Evolutionary conservation across 192 early-diverging fungal species (phyloP).

Genomic region (Physocladia obscura): DNA sequence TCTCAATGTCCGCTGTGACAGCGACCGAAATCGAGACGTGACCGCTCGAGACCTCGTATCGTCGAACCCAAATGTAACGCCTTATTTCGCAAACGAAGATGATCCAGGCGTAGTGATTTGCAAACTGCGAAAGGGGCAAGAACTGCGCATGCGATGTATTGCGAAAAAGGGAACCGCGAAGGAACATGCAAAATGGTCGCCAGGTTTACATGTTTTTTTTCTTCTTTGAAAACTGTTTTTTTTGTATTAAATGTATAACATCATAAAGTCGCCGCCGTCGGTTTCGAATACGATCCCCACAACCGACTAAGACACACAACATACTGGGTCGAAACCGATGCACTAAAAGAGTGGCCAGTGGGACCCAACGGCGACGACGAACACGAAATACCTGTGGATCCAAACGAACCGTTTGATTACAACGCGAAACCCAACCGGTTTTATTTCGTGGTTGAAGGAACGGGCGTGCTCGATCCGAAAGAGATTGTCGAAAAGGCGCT

Average conservation of each 20-base stretch:
- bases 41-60: slow-evolving; percentile 78
- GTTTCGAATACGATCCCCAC: slow-evolving; percentile 97
- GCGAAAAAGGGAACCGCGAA: slow-evolving; percentile 97
- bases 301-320: slow-evolving; percentile 87
- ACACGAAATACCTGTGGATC: slow-evolving; percentile 10
- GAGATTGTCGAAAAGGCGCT: slow-evolving; percentile 45
- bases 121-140: slow-evolving; percentile 90
- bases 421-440: slow-evolving; percentile 55
- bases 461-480: slow-evolving; percentile 47
- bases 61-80: slow-evolving; percentile 31
- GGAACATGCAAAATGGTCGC: slow-evolving; percentile 97
- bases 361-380: slow-evolving; percentile 42
- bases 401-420: slow-evolving; percentile 54
- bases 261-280: slow-evolving; percentile 74
- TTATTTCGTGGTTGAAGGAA: slow-evolving; percentile 54
- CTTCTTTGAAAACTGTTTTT: no score
- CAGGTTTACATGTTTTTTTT: no score
- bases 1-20: slow-evolving; percentile 80
- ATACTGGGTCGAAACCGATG: slow-evolving; percentile 86
- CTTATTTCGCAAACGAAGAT: slow-evolving; percentile 43
- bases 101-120: slow-evolving; percentile 79
- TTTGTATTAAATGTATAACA: no score
- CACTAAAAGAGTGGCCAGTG: slow-evolving; percentile 71
- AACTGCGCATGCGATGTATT: slow-evolving; percentile 83
- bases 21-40: slow-evolving; percentile 75